Base-by-base conservation (phyloP, 768 basidiomycete species). In the Leccinum pellstonianum region DNA sequence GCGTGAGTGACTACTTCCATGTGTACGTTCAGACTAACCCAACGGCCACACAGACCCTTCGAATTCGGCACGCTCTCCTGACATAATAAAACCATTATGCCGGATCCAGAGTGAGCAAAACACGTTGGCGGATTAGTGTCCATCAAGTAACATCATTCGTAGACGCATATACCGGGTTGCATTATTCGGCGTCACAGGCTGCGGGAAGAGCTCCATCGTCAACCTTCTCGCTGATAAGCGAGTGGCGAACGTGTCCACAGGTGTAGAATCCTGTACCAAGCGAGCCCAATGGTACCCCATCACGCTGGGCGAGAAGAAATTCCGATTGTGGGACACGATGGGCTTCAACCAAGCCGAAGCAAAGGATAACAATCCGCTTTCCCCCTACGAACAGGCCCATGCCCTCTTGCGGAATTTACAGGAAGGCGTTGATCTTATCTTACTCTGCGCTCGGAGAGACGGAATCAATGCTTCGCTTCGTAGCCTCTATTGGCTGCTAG, bases 391-490 rank as follows among this genome's bases (percentile, higher is more conserved):
- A 46, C 64, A 76, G 27, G 69, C 74, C 0, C 70, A 76, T 31
- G 25, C 64, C 17, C 73, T 81, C 21, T 61, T 82, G 61, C 65
- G 62, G 47, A 68, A 59, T 25, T 60, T 80, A 31, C 60, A 66
- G 25, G 59, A 63, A 4, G 78, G 80, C 5, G 67, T 81, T 23
- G 75, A 70, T 59, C 74, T 81, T 23, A 65, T 81, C 33, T 63
- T 80, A 3, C 78, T 73, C 56, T 74, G 74, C 54, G 69, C 78
- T 59, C 73, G 75, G n/a, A 75, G 67, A 21, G 76, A 77, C 3
- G 66, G 73, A n/a, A 70, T 79, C 68, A 76, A 65, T 27, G 73
- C 73, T 9, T 65, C 73, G 4, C 65, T 73, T 19, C 64, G 70
- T 23, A 70, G 68, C 47, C 79, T 80, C 55, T 80, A 76, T 64